Conservation (phyloP, 2,329 filamentous ascomycete species). For the Spiromastix sp. region DNA sequence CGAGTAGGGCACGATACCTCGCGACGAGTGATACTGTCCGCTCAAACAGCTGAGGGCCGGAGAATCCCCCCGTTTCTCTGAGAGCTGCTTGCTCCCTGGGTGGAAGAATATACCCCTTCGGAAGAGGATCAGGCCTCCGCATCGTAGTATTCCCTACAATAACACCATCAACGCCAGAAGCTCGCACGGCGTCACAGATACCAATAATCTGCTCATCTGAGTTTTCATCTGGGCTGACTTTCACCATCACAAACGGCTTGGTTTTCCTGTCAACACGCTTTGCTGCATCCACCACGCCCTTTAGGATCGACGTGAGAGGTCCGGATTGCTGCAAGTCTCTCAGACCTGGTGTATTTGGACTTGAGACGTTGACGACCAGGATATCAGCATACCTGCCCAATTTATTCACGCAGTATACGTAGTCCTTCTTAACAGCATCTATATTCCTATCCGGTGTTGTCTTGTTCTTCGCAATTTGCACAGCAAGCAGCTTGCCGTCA, state of each 20-base stretch:
- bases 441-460: conserved; percentile 76
- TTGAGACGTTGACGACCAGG: conserved; percentile 95
- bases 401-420: conserved; percentile 78
- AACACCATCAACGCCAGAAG: conserved; percentile 81
- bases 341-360: conserved; percentile 88
- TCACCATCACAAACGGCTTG: conserved; percentile 86
- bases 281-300: conserved; percentile 73
- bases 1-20: conserved; percentile 63
- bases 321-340: conserved; percentile 76
- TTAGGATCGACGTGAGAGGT: conserved; percentile 69
- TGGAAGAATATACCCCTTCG: conserved; percentile 55
- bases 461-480: conserved; percentile 98
- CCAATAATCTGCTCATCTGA: conserved; percentile 72
- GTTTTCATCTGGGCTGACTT: conserved; percentile 94
- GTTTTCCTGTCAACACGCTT: conserved; percentile 56
- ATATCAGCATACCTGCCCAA: conserved; percentile 86
- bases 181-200: conserved; percentile 75
- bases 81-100: conserved; percentile 57
- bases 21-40: conserved; percentile 68
- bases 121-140: conserved; percentile 59
- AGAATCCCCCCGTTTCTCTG: conserved; percentile 76
- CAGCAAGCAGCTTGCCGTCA: conserved; percentile 66
- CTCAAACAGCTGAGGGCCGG: conserved; percentile 79
- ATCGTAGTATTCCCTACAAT: conserved; percentile 98
- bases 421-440: conserved; percentile 64